A percentile compares a stretch with the other conserved stretches of the same genome.
Conservation (phyloP, 2,329 filamentous ascomycete genomes). For the Fusarium sp. region DNA sequence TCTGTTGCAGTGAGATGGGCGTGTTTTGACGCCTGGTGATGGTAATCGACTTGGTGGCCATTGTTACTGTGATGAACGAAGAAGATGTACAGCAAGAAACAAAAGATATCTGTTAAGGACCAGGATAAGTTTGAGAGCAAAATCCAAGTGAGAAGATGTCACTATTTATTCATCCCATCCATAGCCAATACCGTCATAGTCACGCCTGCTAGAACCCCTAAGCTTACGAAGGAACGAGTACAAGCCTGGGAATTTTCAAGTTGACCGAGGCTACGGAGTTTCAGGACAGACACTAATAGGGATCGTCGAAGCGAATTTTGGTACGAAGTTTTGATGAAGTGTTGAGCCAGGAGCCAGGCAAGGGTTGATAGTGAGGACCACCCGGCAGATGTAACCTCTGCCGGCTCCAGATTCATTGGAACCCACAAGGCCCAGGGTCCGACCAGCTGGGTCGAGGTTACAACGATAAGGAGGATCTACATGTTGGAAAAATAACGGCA, state of each 20-base stretch:
- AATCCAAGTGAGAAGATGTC: neutral
- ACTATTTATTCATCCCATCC: constrained; percentile 19
- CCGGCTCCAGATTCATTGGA: neutral
- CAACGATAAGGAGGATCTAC: constrained; percentile 9
- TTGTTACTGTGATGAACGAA: neutral
- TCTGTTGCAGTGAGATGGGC: constrained; percentile 2
- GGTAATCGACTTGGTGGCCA: constrained; percentile 23
- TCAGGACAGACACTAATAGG: constrained; percentile 9
- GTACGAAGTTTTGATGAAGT: neutral
- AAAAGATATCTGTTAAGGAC: neutral
- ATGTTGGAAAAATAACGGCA: neutral
- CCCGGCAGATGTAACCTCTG: constrained; percentile 12
- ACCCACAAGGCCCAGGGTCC: neutral
- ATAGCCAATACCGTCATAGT: constrained; percentile 1
- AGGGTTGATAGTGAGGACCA: neutral
- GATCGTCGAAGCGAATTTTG: constrained; percentile 10
- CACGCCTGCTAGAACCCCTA: neutral
- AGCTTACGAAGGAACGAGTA: neutral
- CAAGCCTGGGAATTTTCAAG: neutral
- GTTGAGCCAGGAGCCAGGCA: neutral
- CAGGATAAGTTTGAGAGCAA: neutral
- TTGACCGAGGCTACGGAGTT: constrained; percentile 16
- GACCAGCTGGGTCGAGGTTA: constrained; percentile 3
- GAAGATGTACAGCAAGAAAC: neutral
- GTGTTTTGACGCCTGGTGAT: constrained; percentile 9